Conservation (phyloP, 257 asterid genomes). For the Plantago major region DNA sequence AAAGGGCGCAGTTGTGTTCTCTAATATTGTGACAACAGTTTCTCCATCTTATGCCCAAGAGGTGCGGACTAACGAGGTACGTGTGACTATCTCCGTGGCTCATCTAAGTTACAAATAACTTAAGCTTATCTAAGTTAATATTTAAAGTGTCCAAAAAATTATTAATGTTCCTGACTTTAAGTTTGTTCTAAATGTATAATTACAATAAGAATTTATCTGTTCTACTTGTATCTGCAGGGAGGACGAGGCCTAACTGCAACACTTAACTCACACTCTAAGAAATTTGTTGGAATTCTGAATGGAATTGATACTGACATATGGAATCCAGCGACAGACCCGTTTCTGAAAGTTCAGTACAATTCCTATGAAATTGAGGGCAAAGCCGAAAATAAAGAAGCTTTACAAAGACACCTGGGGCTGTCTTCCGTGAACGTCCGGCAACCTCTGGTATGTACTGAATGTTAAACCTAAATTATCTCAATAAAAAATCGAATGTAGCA, state of each 20-base stretch:
- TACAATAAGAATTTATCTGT: conserved; percentile 7
- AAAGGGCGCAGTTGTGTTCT: conserved; percentile 96
- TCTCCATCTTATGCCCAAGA: conserved; percentile 98
- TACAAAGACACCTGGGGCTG: conserved; percentile 62
- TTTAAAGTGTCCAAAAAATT: neutral
- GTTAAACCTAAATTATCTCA: neutral
- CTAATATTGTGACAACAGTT: conserved; percentile 94
- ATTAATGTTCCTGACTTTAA: neutral
- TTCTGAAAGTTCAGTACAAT: conserved; percentile 68
- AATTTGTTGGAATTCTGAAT: conserved; percentile 84
- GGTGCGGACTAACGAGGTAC: conserved; percentile 78
- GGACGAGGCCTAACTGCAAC: conserved; percentile 79
- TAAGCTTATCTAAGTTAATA: neutral
- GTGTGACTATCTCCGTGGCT: conserved; percentile 16
- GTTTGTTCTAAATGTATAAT: conserved; percentile 9
- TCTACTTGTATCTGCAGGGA: conserved; percentile 52
- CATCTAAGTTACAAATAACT: neutral
- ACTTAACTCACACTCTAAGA: conserved; percentile 67
- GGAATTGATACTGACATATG: conserved; percentile 94
- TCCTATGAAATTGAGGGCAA: conserved; percentile 70
- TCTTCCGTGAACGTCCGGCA: conserved; percentile 49
- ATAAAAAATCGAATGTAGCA: no score
- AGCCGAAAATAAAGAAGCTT: conserved; percentile 72
- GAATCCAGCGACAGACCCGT: conserved; percentile 87
- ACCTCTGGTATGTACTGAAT: conserved; percentile 62